These are phyloP conservation scores for Fusarium musae DNA, from an alignment of 2,329 filamentous ascomycete genomes.

Conservation along the genomic window DNA sequence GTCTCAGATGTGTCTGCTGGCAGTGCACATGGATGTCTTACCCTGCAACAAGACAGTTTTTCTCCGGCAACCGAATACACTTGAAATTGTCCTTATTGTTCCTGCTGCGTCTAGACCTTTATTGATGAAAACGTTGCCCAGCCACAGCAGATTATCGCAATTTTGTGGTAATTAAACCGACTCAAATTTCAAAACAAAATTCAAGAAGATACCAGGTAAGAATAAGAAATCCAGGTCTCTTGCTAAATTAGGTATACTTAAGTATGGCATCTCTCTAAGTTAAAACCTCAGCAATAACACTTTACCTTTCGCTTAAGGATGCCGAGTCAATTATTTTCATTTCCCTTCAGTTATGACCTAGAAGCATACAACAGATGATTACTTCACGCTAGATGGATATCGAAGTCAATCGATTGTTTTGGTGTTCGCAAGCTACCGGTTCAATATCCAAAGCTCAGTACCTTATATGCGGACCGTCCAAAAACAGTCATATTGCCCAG, in stretches of 20 bases:
- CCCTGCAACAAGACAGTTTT: background rate
- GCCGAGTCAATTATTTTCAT: background rate
- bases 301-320: background rate
- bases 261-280: background rate
- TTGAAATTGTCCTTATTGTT: background rate
- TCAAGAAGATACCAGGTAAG: background rate
- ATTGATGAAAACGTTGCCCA: slow-evolving; percentile 4
- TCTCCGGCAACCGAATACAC: slow-evolving; percentile 4
- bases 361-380: background rate
- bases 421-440: background rate
- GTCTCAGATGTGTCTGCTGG: background rate
- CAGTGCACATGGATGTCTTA: background rate
- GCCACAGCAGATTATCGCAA: background rate
- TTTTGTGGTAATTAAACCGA: background rate
- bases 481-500: background rate
- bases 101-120: background rate
- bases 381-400: background rate
- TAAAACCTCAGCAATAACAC: background rate
- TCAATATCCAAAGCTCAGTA: background rate
- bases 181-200: background rate
- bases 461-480: no score
- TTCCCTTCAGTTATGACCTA: background rate
- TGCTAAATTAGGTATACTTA: background rate
- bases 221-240: no score
- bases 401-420: background rate